Base-by-base conservation (phyloP, 441 rosid genomes). In the Adansonia grandidieri region DNA sequence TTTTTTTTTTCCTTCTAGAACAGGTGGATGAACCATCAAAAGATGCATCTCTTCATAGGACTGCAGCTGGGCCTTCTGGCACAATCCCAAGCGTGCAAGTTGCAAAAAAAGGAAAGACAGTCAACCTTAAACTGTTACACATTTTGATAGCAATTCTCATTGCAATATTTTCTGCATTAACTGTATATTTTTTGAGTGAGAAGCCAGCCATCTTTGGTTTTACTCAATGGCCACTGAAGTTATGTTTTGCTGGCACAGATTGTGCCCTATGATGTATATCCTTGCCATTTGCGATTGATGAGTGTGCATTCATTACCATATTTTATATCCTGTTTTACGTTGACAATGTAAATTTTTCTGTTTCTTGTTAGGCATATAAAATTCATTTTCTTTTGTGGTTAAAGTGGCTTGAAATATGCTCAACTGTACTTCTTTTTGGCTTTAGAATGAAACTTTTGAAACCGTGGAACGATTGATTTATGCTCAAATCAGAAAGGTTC, bases 11-110 rank as follows among this genome's bases (percentile, higher is more conserved):
- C 42, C 28, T 70, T 60, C 69, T 77, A 69, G 82, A 82, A 75
- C 88, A 88, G 90, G 87, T 67, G 89, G 90, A 82, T 88, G 85
- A 88, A 80, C 70, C 71, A 58, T 60, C 58, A 10, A 75, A 71
- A 80, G 82, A 80, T 37, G 73, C 77, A 76, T 63, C 64, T 14
- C 44, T n/a, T 17, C 69, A 45, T 19, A 54, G 64, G 79, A 65
- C 11, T 11, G 80, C 77, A 74, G 42, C 1, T 9, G 78, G n/a
- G 71, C 60, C 68, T 82, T 71, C 61, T 0, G 44, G 44, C 4
- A 28, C 57, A 79, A 54, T 67, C 66, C 77, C 77, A 13, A 73
- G 70, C 37, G 69, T 32, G 7, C 74, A 74, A 48, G 40, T 11
- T 37, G 66, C 1, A 51, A 81, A 32, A 74, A 75, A 54, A 70